Base-by-base conservation (phyloP, 331 rosid genomes). In the Arachis monticola region DNA sequence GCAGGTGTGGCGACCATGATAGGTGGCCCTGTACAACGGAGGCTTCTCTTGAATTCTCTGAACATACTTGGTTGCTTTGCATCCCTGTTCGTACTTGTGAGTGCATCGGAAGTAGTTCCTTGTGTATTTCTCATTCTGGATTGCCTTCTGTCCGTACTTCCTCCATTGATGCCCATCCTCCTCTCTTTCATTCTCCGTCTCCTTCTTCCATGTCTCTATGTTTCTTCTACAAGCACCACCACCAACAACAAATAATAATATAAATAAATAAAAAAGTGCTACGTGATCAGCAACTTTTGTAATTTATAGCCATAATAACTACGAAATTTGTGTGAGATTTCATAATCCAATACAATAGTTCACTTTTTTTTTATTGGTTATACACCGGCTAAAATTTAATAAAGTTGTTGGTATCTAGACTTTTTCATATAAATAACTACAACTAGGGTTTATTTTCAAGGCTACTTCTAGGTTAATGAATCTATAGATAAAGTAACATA, bases 121-220 rank as follows among this genome's bases (percentile, higher is more conserved):
- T 11, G 86, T 69, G 47, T 77, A 64, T 32, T 74, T 74, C 32
- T 74, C 17, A 40, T 81, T 73, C 0, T 62, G 84, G 66, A 90
- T 90, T 0, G 0, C 5, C 73, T 90, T 90, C 47, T 90, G 96
- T 7, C 96, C 96, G 13, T 90, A 90, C 72, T 90, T 88, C 69
- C 96, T 90, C 96, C 96, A 90, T 11, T 88, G 77, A 75, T 86
- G 79, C 0, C 87, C 88, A 72, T 90, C 96, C 12, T 51, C 17
- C 14, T 71, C 81, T 7, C 8, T 44, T 66, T 67, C 81, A 59
- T 10, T 27, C 13, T 82, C 55, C 0, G 83, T 48, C 9, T 77
- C 80, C 31, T 47, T 69, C 30, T 58, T 83, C 85, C 78, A 67
- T 46, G 91, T 67, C 22, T 72, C 41, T 5, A 71, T 10, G 38